These are phyloP conservation scores for Aphanomyces euteiches DNA, from an alignment of 352 stramenopile genomes.

Conservation along the genomic window DNA sequence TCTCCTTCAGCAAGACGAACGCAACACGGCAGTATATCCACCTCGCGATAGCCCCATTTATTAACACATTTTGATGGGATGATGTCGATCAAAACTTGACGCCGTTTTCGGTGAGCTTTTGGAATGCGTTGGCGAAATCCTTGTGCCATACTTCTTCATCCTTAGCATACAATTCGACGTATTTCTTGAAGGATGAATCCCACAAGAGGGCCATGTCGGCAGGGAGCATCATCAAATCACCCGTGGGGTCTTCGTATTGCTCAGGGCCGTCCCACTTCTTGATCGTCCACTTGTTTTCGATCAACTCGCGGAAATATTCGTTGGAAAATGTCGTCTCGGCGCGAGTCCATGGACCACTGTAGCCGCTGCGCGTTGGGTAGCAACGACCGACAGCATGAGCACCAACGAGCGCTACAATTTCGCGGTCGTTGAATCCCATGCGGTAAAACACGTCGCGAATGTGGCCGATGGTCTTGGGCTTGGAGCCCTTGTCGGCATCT, in stretches of 20 bases:
- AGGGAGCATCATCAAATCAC: constrained; percentile 97
- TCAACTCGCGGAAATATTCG: constrained; percentile 90
- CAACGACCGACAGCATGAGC: constrained; percentile 95
- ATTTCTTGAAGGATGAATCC: constrained; percentile 93
- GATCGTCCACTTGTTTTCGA: constrained; percentile 95
- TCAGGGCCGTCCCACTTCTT: constrained; percentile 92
- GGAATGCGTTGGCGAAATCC: constrained; percentile 95
- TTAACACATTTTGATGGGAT: neutral
- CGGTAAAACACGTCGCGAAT: constrained; percentile 96
- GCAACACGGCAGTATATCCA: constrained; percentile 39
- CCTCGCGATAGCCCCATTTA: constrained; percentile 27
- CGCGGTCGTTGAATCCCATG: constrained; percentile 95
- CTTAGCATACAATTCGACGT: constrained; percentile 97
- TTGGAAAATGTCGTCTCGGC: constrained; percentile 96
- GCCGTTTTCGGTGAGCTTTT: constrained; percentile 91
- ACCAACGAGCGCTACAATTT: constrained; percentile 96
- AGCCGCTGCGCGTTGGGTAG: constrained; percentile 91
- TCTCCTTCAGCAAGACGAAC: constrained; percentile 28
- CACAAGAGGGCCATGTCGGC: constrained; percentile 95
- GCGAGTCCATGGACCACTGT: constrained; percentile 92
- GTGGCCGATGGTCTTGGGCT: constrained; percentile 87
- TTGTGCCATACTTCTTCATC: constrained; percentile 97
- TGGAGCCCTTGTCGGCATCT: constrained; percentile 92
- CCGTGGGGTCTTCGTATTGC: constrained; percentile 92
- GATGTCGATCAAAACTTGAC: constrained; percentile 58